Conservation (phyloP, 352 stramenopile genomes). For the Phytophthora pseudosyringae region DNA sequence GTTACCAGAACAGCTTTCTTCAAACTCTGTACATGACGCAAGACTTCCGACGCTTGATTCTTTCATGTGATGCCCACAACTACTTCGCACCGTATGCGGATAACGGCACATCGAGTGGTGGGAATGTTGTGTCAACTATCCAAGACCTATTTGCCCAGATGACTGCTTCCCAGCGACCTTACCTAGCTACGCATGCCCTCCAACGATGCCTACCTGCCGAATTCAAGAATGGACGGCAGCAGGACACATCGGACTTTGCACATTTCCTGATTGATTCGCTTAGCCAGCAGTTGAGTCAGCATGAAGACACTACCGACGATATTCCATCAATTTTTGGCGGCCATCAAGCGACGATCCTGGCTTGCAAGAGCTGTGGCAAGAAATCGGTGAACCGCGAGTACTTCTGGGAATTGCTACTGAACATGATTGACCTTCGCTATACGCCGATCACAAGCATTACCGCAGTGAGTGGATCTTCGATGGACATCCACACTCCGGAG, state of each 20-base stretch:
- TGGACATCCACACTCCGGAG: conserved; percentile 67
- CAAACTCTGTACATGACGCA: conserved; percentile 90
- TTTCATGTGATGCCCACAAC: conserved; percentile 57
- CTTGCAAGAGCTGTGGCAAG: conserved; percentile 85
- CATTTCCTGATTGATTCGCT: conserved; percentile 87
- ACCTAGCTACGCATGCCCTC: conserved; percentile 67
- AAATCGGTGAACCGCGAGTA: conserved; percentile 87
- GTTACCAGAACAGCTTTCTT: conserved; percentile 92
- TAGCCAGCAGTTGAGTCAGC: conserved; percentile 72
- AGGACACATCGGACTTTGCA: conserved; percentile 89
- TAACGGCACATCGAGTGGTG: conserved; percentile 29
- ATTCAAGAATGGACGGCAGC: conserved; percentile 84
- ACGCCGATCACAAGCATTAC: conserved; percentile 86
- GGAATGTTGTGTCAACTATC: conserved; percentile 64
- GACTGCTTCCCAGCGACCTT: conserved; percentile 71
- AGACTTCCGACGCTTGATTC: conserved; percentile 77
- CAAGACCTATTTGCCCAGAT: conserved; percentile 81
- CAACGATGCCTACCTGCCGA: conserved; percentile 74
- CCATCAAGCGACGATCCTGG: conserved; percentile 80
- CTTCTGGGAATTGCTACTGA: conserved; percentile 90
- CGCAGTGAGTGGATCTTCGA: conserved; percentile 74
- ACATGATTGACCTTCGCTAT: conserved; percentile 91
- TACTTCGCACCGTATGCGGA: conserved; percentile 41
- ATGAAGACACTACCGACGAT: conserved; percentile 59
- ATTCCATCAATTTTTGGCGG: conserved; percentile 82